Conservation (phyloP, 2,329 filamentous ascomycete genomes). For the Didymella exigua region DNA sequence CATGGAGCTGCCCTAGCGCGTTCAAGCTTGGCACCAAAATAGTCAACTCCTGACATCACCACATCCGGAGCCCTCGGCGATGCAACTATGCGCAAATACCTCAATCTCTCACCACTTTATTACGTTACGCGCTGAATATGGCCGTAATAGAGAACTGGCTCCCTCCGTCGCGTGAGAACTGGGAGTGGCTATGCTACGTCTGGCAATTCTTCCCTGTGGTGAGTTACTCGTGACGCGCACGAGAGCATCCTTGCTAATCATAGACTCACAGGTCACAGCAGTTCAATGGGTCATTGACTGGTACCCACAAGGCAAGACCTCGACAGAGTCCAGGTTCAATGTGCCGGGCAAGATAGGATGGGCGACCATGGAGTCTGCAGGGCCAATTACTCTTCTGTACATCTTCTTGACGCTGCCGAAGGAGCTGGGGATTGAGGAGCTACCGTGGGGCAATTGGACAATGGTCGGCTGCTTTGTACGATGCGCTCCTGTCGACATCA, state of each 20-base stretch:
- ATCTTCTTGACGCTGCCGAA: constrained; percentile 72
- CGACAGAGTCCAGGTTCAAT: constrained; percentile 74
- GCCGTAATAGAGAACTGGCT: constrained; percentile 52
- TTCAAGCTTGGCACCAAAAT: constrained; percentile 1
- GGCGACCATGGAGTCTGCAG: constrained; percentile 85
- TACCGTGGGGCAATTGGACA: constrained; percentile 80
- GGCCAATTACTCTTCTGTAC: constrained; percentile 78
- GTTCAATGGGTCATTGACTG: constrained; percentile 75
- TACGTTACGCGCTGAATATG: constrained; percentile 35
- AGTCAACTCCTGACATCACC: constrained; percentile 12
- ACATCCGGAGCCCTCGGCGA: background rate
- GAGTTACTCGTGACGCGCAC: constrained; percentile 21
- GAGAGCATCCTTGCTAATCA: background rate
- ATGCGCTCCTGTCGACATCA: constrained; percentile 6
- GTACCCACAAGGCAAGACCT: constrained; percentile 95
- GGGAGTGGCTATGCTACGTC: constrained; percentile 52
- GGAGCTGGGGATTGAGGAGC: constrained; percentile 59
- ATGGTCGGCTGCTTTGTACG: constrained; percentile 70
- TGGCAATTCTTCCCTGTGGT: constrained; percentile 60
- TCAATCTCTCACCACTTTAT: background rate
- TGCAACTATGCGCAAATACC: background rate
- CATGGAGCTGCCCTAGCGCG: background rate
- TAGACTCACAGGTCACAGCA: constrained; percentile 65
- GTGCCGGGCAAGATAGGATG: constrained; percentile 87
- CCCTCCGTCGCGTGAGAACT: constrained; percentile 58